phyloP scores from a whole-genome alignment of 495 filamentous ascomycete species.

The Letharia columbiana region DNA sequence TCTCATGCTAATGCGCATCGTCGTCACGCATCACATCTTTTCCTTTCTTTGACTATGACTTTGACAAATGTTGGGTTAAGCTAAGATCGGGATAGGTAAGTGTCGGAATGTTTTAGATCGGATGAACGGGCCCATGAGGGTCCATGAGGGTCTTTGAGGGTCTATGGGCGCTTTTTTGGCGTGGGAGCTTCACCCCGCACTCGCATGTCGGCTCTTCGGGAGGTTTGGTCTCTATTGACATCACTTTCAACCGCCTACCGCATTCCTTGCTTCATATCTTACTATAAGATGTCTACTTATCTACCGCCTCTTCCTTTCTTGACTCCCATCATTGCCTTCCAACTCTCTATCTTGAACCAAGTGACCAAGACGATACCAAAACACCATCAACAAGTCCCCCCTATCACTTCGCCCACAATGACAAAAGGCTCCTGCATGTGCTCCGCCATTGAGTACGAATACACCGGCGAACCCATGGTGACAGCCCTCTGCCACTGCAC shows the following conservation, averaged over 20 bases:
- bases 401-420: conserved; percentile 11
- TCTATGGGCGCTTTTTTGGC: conserved; percentile 1
- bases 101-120: neutral
- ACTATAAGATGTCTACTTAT: neutral
- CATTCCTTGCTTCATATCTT: neutral
- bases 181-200: conserved; percentile 1
- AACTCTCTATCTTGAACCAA: no score
- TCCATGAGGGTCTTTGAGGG: conserved; percentile 2
- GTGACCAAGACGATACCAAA: no score
- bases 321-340: neutral
- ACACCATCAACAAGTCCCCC: neutral
- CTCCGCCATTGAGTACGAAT: conserved; percentile 32
- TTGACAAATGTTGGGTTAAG: neutral
- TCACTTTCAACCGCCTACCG: neutral
- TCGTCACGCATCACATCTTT: neutral
- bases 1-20: neutral
- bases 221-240: neutral
- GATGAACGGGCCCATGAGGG: conserved; percentile 3
- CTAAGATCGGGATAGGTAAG: neutral
- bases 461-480: conserved; percentile 29
- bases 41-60: neutral
- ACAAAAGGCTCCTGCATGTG: conserved; percentile 38
- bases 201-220: neutral
- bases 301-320: neutral
- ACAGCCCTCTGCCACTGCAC: conserved; percentile 42